Evolutionary conservation across 2,329 filamentous ascomycete genomes (phyloP).

Genomic region (Penicillium hesseltinei): DNA sequence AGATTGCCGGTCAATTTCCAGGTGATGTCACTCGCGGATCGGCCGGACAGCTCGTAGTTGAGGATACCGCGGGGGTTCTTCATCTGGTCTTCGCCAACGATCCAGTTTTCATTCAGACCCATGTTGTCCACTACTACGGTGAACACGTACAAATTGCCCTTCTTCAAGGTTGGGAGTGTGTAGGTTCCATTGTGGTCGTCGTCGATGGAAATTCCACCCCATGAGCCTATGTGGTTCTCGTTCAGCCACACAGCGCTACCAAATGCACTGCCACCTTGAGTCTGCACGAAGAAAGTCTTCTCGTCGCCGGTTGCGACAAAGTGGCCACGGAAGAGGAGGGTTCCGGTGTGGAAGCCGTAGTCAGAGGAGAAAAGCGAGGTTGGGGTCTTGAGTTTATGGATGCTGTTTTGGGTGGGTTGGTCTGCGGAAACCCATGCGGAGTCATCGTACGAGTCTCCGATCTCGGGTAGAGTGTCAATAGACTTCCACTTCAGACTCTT

Average conservation of each 20-base stretch:
- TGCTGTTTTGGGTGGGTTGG: conserved; percentile 61
- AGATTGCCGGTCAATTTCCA: conserved; percentile 63
- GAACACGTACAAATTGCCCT: conserved; percentile 58
- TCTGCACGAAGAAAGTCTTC: conserved; percentile 54
- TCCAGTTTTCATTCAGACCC: conserved; percentile 67
- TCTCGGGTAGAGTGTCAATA: conserved; percentile 69
- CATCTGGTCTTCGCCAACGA: conserved; percentile 59
- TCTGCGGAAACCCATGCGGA: conserved; percentile 63
- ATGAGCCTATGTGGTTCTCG: conserved; percentile 62
- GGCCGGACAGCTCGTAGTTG: conserved; percentile 42
- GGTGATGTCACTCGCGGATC: conserved; percentile 33
- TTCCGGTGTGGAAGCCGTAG: conserved; percentile 71
- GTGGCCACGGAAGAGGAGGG: conserved; percentile 66
- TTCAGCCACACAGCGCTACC: conserved; percentile 68
- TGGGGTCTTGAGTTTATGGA: conserved; percentile 58
- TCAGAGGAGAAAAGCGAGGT: conserved; percentile 67
- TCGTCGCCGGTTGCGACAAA: conserved; percentile 66
- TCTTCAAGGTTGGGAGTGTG: conserved; percentile 52
- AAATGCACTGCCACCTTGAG: conserved; percentile 66
- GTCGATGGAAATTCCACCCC: conserved; percentile 54
- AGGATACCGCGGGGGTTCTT: conserved; percentile 58
- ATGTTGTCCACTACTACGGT: conserved; percentile 72
- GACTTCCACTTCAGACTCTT: conserved; percentile 64
- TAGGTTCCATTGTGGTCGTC: conserved; percentile 57
- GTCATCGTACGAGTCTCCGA: conserved; percentile 65